phyloP scores from a whole-genome alignment of 371 early-diverging fungal species.

The Phascolomyces articulosus region DNA sequence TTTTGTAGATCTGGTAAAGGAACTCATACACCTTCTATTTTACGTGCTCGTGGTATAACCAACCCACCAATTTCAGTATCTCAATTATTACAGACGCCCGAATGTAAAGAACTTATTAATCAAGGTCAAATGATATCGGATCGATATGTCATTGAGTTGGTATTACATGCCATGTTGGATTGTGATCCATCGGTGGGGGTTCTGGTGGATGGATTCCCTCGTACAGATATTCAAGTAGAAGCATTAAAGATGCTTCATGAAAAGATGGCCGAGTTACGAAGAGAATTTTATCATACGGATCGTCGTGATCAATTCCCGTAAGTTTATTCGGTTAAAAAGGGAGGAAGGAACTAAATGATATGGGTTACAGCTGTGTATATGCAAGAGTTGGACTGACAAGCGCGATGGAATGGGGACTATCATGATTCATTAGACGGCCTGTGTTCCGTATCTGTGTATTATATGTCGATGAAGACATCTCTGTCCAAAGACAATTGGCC shows the following conservation, averaged over 20 bases:
- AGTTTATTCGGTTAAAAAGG: slow-evolving; percentile 12
- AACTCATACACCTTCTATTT: slow-evolving; percentile 68
- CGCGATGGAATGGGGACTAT: background rate
- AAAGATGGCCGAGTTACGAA: slow-evolving; percentile 62
- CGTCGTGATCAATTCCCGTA: slow-evolving; percentile 61
- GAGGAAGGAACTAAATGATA: background rate
- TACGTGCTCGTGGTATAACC: slow-evolving; percentile 65
- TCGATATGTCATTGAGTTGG: slow-evolving; percentile 61
- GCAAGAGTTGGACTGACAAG: background rate
- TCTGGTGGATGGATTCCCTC: slow-evolving; percentile 72
- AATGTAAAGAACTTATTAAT: slow-evolving; percentile 67
- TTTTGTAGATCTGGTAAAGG: slow-evolving; percentile 63
- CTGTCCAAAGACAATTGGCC: slow-evolving; percentile 61
- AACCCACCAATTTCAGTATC: slow-evolving; percentile 71
- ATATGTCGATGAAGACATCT: slow-evolving; percentile 71
- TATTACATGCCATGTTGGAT: slow-evolving; percentile 62
- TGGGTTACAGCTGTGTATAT: background rate
- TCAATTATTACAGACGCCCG: slow-evolving; percentile 63
- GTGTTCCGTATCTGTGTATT: slow-evolving; percentile 70
- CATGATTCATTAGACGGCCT: slow-evolving; percentile 62
- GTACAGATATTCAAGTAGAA: slow-evolving; percentile 70
- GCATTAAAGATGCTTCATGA: slow-evolving; percentile 65
- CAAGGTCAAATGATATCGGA: slow-evolving; percentile 71
- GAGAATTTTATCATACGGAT: slow-evolving; percentile 59
- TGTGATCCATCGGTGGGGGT: slow-evolving; percentile 68